These are phyloP conservation scores for Cocos nucifera DNA, from an alignment of 176 grass and related monocot species.

Conservation along the genomic window DNA sequence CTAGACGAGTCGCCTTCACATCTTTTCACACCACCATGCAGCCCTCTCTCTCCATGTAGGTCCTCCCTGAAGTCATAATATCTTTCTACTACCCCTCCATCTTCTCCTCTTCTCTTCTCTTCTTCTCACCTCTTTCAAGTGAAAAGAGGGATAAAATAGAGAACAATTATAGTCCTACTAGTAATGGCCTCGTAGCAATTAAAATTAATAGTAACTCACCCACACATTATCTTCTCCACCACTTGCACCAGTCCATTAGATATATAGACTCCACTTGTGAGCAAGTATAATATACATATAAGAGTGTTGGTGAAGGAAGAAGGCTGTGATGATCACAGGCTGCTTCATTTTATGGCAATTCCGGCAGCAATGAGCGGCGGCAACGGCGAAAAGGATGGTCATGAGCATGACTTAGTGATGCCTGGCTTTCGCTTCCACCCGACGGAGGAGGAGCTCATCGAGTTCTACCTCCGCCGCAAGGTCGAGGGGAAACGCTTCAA, in stretches of 20 bases:
- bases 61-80: not conserved
- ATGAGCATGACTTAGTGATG: not conserved
- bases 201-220: not conserved
- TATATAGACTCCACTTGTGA: not conserved
- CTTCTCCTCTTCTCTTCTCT: not conserved
- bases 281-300: not conserved
- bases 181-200: not conserved
- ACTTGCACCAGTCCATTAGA: too few relatives aligned
- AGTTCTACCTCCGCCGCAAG: slow-evolving; percentile 2
- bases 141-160: too few relatives aligned
- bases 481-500: slow-evolving; percentile 2
- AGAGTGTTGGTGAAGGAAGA: not conserved
- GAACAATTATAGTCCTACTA: not conserved
- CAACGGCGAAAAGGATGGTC: not conserved
- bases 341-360: not conserved
- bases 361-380: not conserved
- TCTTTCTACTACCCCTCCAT: not conserved
- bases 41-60: not conserved
- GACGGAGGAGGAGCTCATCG: not conserved
- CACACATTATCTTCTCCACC: too few relatives aligned
- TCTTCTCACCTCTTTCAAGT: not conserved
- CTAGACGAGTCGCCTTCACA: not conserved
- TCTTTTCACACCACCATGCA: not conserved
- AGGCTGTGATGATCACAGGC: not conserved
- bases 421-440: not conserved